Evolutionary conservation across 495 filamentous ascomycete species (phyloP), one percentile per base, ranked within the genome.

Genomic region (Penicillium cataractarum): DNA sequence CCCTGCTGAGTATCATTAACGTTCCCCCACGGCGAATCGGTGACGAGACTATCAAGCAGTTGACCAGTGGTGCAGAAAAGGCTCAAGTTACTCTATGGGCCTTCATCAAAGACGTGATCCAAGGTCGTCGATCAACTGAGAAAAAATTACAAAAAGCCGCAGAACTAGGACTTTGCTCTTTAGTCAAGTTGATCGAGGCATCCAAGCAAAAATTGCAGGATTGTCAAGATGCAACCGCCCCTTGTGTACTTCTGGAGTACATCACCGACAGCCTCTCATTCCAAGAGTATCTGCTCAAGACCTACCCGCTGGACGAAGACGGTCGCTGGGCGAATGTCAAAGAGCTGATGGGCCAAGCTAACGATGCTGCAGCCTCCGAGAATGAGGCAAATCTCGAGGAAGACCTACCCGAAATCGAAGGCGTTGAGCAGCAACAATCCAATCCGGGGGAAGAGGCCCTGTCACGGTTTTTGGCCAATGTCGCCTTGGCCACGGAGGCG

Each of bases 241-340:
- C 94, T 3, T 79, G 87, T 21, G 83, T 89, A n/a, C 75, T 97
- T 22, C 84, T 97, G 22, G 82, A 90, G 48, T 85, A 87, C 62
- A 76, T 98, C 26, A 80, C 96, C 29, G 85, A 87, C 42, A 90
- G 89, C 64, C 79, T 96, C 5, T 79, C 84, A 22, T 92, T 93
- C 61, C 81, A 92, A 66, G 84, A 85, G 7, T 91, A 90, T 65
- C 82, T 99, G 4, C 82, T 87, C 57, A 81, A 83, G 31, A 78
- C 82, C 10, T 87, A 96, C 68, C 83, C 87, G 0, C 81, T 91
- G 19, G 93, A 97, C 58, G 86, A 91, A 71, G 91, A 96, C 60
- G 79, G 84, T 49, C 79, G 92, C 70, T 98, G 93, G 96, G 90
- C 90, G 22, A 99, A 97, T 65, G 87, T 99, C 10, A 86, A 92